These are phyloP conservation scores for Anthracocystis walkeri DNA, from an alignment of 1,284 basidiomycete species.

Conservation along the genomic window DNA sequence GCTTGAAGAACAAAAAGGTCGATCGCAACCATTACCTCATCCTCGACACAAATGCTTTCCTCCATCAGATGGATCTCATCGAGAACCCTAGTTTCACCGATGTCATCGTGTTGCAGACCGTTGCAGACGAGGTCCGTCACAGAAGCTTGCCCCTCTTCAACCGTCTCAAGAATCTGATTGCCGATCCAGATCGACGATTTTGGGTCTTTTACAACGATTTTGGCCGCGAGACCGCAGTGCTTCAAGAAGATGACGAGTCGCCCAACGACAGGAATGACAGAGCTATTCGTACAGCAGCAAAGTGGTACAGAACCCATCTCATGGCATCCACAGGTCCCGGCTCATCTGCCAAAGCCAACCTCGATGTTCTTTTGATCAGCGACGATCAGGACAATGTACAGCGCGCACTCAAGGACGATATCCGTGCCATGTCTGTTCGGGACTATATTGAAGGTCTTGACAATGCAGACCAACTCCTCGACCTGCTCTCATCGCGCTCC, in stretches of 20 bases:
- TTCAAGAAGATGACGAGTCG: slow-evolving; percentile 56
- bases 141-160: slow-evolving; percentile 93
- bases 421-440: slow-evolving; percentile 61
- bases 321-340: slow-evolving; percentile 39
- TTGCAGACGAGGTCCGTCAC: slow-evolving; percentile 94
- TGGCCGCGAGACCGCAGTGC: slow-evolving; percentile 53
- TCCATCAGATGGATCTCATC: slow-evolving; percentile 76
- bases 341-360: slow-evolving; percentile 41
- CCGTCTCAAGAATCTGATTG: slow-evolving; percentile 65
- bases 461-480: slow-evolving; percentile 59
- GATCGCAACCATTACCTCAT: slow-evolving; percentile 79
- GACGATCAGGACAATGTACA: slow-evolving; percentile 88
- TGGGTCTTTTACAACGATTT: slow-evolving; percentile 67
- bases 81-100: slow-evolving; percentile 63
- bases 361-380: slow-evolving; percentile 70
- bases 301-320: slow-evolving; percentile 64
- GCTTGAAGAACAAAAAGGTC: slow-evolving; percentile 49
- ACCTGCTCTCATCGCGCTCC: slow-evolving; percentile 62
- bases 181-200: slow-evolving; percentile 65
- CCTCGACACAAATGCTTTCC: slow-evolving; percentile 94
- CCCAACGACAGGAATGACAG: slow-evolving; percentile 68
- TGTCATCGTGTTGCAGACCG: slow-evolving; percentile 88
- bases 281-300: slow-evolving; percentile 61
- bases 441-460: slow-evolving; percentile 66
- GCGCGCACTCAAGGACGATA: slow-evolving; percentile 70